phyloP scores from a whole-genome alignment of 768 basidiomycete species.

The Lactarius vividus region DNA sequence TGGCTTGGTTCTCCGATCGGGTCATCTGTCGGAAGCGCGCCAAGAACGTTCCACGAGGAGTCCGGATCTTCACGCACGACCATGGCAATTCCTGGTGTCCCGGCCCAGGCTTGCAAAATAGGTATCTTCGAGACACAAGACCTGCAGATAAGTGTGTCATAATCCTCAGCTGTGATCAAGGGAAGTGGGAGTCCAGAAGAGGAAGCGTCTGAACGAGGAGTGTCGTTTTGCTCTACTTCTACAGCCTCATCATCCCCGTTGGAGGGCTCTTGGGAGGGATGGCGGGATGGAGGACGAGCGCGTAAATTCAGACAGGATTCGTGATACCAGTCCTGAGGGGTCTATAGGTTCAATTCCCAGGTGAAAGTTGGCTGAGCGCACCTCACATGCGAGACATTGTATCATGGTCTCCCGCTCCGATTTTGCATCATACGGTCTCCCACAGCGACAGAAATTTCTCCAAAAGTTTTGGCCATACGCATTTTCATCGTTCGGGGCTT shows the following conservation, averaged over 20 bases:
- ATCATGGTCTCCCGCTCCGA: conserved; percentile 84
- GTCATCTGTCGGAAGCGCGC: conserved; percentile 31
- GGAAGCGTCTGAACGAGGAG: conserved; percentile 58
- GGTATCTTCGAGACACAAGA: conserved; percentile 58
- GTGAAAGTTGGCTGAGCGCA: conserved; percentile 35
- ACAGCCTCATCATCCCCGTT: conserved; percentile 2
- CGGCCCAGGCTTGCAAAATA: conserved; percentile 59
- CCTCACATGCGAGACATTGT: conserved; percentile 84
- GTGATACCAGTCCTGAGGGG: conserved; percentile 82
- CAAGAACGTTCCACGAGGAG: conserved; percentile 53
- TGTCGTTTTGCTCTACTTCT: conserved; percentile 38
- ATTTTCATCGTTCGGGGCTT: conserved; percentile 59
- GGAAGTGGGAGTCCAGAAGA: conserved; percentile 66
- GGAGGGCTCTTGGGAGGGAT: conserved; percentile 33
- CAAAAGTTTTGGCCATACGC: conserved; percentile 73
- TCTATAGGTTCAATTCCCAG: conserved; percentile 11
- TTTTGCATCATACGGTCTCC: conserved; percentile 64
- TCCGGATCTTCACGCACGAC: conserved; percentile 51
- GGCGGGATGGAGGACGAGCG: conserved; percentile 54
- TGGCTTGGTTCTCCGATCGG: conserved; percentile 14
- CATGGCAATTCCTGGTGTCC: conserved; percentile 65
- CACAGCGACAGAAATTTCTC: conserved; percentile 72
- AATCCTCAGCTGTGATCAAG: conserved; percentile 62
- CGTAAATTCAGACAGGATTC: conserved; percentile 85
- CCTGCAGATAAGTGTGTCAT: conserved; percentile 74